Conservation (phyloP, 768 basidiomycete species). For the Ephemerocybe angulata region DNA sequence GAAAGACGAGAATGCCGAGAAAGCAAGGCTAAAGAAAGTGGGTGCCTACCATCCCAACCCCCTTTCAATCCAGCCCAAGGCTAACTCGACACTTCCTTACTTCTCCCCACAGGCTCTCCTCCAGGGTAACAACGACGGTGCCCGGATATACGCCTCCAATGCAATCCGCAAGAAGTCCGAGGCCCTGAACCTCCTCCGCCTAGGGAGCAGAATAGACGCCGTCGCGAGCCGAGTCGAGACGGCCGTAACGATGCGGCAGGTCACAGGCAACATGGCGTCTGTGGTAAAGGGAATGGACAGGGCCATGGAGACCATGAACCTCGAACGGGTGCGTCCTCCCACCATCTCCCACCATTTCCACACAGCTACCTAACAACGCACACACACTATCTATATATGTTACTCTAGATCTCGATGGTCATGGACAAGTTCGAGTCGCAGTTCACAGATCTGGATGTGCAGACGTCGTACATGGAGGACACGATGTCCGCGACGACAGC, state of each 20-base stretch:
- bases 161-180: slow-evolving; percentile 99
- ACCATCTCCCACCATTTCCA: neutral
- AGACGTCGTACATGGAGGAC: slow-evolving; percentile 97
- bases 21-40: slow-evolving; percentile 90
- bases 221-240: slow-evolving; percentile 97
- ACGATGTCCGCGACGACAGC: slow-evolving; percentile 93
- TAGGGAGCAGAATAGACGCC: slow-evolving; percentile 92
- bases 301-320: slow-evolving; percentile 99
- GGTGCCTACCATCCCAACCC: slow-evolving; percentile 7
- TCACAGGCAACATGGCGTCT: slow-evolving; percentile 94
- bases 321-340: slow-evolving; percentile 71
- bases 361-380: neutral
- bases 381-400: neutral
- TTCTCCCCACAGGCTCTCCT: slow-evolving; percentile 69
- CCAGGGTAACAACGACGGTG: slow-evolving; percentile 95
- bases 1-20: slow-evolving; percentile 91
- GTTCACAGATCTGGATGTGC: slow-evolving; percentile 95
- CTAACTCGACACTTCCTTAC: neutral
- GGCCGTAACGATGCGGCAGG: slow-evolving; percentile 95
- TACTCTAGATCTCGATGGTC: slow-evolving; percentile 95
- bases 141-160: slow-evolving; percentile 96
- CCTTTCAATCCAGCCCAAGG: neutral
- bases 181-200: slow-evolving; percentile 81
- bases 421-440: slow-evolving; percentile 99
- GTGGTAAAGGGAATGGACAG: slow-evolving; percentile 98